Base-by-base conservation (phyloP, 371 early-diverging fungal genomes). In the Smittium mucronatum region DNA sequence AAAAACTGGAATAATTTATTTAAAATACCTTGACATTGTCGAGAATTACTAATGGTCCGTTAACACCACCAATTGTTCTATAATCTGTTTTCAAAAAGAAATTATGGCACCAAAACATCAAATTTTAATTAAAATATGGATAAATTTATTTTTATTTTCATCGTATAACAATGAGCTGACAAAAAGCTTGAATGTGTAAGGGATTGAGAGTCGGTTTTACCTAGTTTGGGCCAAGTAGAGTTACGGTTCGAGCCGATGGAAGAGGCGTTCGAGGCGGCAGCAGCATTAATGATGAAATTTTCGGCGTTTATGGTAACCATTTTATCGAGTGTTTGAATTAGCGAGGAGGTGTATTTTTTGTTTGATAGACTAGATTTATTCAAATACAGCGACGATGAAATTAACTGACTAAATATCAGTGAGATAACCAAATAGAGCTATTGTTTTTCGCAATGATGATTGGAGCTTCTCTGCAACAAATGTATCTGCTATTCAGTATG, bases 11-110 rank as follows among this genome's bases (percentile, higher is more conserved):
- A 59, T 59, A n/a, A 28, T 16, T 34, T 63, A 11, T 63, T 34
- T 11, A 5, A 47, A 47, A 30, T 69, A 69, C 69, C 87, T 95
- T 95, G 78, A 99, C 95, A 78, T 98, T 93, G 78, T 99, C 99
- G 70, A 99, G 84, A 81, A 99, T 97, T 60, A 99, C 99, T 75
- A 99, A 84, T 47, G 99, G 99, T 47, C 99, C 99, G 80, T 99
- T 99, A 63, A 99, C 98, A 78, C 99, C 98, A 35, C 94, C 85
- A 34, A 99, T 98, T 58, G 98, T 99, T 69, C 96, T 87, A 82
- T 99, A 99, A 77, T 96, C 97, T 95, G 2, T 64, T 58, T 58
- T 26, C 31, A 64, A 64, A 28, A 64, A 64, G 26, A 28, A 64
- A 28, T 17, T 64, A 64, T 34, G 26, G 61, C 61, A 61, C 61